Evolutionary conservation across 2,329 filamentous ascomycete species (phyloP).

Genomic region (Diaporthe destruens): DNA sequence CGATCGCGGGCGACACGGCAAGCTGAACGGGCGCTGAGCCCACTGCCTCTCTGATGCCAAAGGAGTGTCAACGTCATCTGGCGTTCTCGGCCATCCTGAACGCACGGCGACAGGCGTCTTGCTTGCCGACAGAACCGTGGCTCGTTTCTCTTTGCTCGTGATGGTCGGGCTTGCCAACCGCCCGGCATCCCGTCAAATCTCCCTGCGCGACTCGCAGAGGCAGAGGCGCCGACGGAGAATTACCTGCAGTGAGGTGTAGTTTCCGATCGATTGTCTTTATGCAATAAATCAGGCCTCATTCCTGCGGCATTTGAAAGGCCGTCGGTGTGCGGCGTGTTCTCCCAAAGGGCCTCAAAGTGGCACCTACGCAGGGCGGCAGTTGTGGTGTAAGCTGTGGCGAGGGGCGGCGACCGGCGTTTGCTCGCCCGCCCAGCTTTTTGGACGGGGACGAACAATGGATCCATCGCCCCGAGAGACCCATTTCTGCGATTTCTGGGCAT

Average conservation of each 20-base stretch:
- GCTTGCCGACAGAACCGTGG: neutral
- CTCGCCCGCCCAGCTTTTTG: neutral
- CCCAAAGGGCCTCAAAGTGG: neutral
- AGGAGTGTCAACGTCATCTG: constrained; percentile 5
- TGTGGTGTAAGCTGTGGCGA: neutral
- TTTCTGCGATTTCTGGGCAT: constrained; percentile 32
- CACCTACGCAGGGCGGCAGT: neutral
- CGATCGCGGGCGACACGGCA: neutral
- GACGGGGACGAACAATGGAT: constrained; percentile 24
- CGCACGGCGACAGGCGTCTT: neutral
- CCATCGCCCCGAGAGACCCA: constrained; percentile 20
- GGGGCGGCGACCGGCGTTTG: neutral
- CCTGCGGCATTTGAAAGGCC: neutral
- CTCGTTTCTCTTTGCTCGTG: neutral
- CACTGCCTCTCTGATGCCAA: constrained; percentile 8
- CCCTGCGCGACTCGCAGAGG: constrained; percentile 14
- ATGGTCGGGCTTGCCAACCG: neutral
- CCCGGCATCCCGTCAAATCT: constrained; percentile 20
- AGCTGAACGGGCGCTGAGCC: neutral
- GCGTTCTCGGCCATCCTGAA: constrained; percentile 14
- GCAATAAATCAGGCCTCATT: neutral
- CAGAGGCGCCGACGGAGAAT: neutral
- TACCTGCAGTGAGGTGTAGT: neutral
- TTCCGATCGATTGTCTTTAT: neutral
- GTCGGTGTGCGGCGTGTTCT: constrained; percentile 13